Conservation (phyloP, 805 yeast genomes). For the Torulaspora franciscae region DNA sequence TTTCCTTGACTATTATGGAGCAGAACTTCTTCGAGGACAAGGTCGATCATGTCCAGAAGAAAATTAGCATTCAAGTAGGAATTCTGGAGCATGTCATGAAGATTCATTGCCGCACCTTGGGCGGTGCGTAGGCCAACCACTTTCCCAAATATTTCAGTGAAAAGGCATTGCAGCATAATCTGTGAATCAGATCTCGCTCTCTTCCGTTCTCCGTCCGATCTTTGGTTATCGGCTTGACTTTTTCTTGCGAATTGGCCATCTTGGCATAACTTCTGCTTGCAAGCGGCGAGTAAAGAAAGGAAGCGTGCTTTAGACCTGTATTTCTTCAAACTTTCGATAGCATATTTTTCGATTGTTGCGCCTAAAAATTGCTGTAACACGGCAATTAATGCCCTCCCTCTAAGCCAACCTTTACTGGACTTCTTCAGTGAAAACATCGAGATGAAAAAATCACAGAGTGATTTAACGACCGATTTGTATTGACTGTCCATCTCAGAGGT, state of each 20-base stretch:
- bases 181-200: constrained; percentile 55
- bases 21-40: constrained; percentile 40
- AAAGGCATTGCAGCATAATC: constrained; percentile 49
- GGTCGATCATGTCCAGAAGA: constrained; percentile 54
- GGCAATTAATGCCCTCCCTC: constrained; percentile 79
- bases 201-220: constrained; percentile 49
- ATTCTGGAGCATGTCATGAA: constrained; percentile 70
- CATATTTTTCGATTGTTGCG: constrained; percentile 73
- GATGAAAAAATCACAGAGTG: constrained; percentile 72
- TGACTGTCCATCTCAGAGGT: constrained; percentile 2
- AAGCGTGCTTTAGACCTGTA: constrained; percentile 39
- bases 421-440: constrained; percentile 61
- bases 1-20: not conserved
- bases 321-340: constrained; percentile 38
- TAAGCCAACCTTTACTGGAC: constrained; percentile 62
- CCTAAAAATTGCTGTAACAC: constrained; percentile 83
- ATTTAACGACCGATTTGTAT: constrained; percentile 59
- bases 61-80: constrained; percentile 64
- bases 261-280: constrained; percentile 44
- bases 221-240: constrained; percentile 17
- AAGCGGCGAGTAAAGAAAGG: constrained; percentile 36
- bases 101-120: constrained; percentile 51
- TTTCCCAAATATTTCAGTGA: constrained; percentile 62
- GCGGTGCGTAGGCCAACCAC: constrained; percentile 69
- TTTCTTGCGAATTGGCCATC: constrained; percentile 47